These are phyloP conservation scores for Clavariopsis aquatica DNA, from an alignment of 495 filamentous ascomycete species.

Conservation along the genomic window DNA sequence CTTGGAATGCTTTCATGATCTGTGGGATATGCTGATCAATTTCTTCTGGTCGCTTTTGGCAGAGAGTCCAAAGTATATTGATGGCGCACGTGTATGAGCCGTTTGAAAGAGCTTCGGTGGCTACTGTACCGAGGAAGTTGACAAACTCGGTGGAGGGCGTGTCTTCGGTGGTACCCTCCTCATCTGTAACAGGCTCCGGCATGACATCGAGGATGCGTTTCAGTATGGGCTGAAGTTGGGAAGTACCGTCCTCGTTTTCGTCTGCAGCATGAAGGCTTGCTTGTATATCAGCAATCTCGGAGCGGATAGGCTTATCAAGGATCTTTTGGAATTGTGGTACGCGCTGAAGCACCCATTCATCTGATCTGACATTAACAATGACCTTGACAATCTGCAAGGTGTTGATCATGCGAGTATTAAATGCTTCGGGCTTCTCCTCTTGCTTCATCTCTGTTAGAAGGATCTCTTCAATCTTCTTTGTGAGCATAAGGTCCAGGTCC, in stretches of 20 bases:
- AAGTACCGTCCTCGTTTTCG: conserved; percentile 63
- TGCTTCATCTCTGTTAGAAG: conserved; percentile 56
- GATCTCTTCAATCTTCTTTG: conserved; percentile 82
- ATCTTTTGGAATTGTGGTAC: conserved; percentile 79
- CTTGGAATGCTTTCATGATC: conserved; percentile 89
- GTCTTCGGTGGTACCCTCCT: conserved; percentile 72
- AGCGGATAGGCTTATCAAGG: conserved; percentile 84
- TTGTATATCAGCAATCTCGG: conserved; percentile 85
- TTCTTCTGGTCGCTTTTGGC: conserved; percentile 75
- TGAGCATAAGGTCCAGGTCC: conserved; percentile 79
- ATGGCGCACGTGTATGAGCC: conserved; percentile 81
- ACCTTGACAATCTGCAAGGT: conserved; percentile 86
- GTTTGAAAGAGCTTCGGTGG: conserved; percentile 76
- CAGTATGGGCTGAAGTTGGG: conserved; percentile 66
- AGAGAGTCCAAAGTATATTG: conserved; percentile 88
- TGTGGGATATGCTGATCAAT: conserved; percentile 85
- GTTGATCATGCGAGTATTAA: conserved; percentile 83
- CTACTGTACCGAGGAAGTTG: conserved; percentile 74
- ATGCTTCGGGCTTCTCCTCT: conserved; percentile 57
- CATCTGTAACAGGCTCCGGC: conserved; percentile 82
- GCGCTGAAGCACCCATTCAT: conserved; percentile 85
- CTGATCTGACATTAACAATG: conserved; percentile 77
- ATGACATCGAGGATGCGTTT: conserved; percentile 85
- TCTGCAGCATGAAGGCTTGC: conserved; percentile 79
- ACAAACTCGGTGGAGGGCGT: conserved; percentile 75